These are phyloP conservation scores for Sporothrix humicola DNA, from an alignment of 2,329 filamentous ascomycete genomes.

Conservation along the genomic window DNA sequence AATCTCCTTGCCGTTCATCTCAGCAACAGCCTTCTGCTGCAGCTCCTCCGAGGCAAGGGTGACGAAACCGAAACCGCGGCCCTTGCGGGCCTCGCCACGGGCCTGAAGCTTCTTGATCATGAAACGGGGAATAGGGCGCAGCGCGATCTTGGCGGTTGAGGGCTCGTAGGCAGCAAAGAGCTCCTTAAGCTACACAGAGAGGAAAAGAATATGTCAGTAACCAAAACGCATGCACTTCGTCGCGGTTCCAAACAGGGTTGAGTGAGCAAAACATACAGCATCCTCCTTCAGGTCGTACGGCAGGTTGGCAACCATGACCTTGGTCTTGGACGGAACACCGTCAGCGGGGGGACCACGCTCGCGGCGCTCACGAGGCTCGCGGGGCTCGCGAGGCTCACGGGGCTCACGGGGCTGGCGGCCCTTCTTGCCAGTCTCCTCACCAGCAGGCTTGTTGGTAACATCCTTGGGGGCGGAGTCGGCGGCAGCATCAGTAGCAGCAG, in stretches of 20 bases:
- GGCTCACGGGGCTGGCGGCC: slow-evolving; percentile 53
- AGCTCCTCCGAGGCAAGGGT: slow-evolving; percentile 93
- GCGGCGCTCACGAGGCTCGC: slow-evolving; percentile 63
- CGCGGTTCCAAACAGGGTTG: neutral
- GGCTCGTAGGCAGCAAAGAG: slow-evolving; percentile 93
- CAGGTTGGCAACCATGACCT: slow-evolving; percentile 99
- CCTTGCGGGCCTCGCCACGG: slow-evolving; percentile 97
- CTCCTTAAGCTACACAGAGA: slow-evolving; percentile 79
- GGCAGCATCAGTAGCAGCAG: slow-evolving; percentile 54
- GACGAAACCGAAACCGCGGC: slow-evolving; percentile 97
- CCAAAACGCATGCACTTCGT: neutral
- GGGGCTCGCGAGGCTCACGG: slow-evolving; percentile 50
- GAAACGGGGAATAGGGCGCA: slow-evolving; percentile 97
- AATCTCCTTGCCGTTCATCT: slow-evolving; percentile 99
- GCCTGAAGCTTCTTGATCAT: slow-evolving; percentile 99
- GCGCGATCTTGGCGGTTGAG: slow-evolving; percentile 95
- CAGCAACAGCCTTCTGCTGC: slow-evolving; percentile 93
- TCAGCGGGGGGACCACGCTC: slow-evolving; percentile 96
- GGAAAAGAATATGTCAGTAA: slow-evolving; percentile 20
- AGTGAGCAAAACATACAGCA: slow-evolving; percentile 68
- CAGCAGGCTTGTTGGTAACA: slow-evolving; percentile 62
- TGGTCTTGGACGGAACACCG: slow-evolving; percentile 97
- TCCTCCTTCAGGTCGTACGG: slow-evolving; percentile 98
- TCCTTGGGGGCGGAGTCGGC: slow-evolving; percentile 65
- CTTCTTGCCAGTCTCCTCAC: slow-evolving; percentile 65